A percentile compares a stretch with the other conserved stretches of the same genome.
Conservation (phyloP, 305 asterid species). For the Euphrasia arctica region DNA sequence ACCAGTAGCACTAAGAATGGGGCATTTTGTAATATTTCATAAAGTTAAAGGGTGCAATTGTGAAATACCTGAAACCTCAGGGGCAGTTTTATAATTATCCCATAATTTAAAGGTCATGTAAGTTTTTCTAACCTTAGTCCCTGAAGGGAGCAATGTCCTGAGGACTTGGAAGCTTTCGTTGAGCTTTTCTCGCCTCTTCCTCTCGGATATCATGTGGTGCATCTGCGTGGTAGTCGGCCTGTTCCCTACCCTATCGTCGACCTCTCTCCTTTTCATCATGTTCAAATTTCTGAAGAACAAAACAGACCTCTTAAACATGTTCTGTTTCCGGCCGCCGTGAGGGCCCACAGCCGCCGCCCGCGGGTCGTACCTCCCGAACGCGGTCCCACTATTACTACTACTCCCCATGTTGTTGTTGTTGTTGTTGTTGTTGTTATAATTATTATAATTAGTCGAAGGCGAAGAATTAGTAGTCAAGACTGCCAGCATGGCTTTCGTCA, state of each 20-base stretch:
- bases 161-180: conserved; percentile 65
- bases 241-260: conserved; percentile 23
- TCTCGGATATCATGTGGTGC: conserved; percentile 72
- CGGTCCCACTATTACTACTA: conserved; percentile 28
- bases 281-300: conserved; percentile 44
- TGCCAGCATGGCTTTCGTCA: conserved; percentile 57
- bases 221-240: conserved; percentile 42
- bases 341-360: background rate
- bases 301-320: conserved; percentile 46
- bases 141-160: conserved; percentile 69
- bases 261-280: conserved; percentile 27
- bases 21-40: no score
- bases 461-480: conserved; percentile 35
- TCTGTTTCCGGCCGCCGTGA: conserved; percentile 27
- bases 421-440: no score
- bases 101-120: no score
- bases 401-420: no score
- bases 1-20: no score
- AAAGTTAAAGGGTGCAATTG: no score
- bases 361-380: conserved; percentile 45
- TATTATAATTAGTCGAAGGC: conserved; percentile 28
- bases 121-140: conserved; percentile 47
- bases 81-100: no score
- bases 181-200: conserved; percentile 59
- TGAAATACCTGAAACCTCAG: no score